Conservation (phyloP, 2,329 filamentous ascomycete genomes). For the Chrysosporium queenslandicum region DNA sequence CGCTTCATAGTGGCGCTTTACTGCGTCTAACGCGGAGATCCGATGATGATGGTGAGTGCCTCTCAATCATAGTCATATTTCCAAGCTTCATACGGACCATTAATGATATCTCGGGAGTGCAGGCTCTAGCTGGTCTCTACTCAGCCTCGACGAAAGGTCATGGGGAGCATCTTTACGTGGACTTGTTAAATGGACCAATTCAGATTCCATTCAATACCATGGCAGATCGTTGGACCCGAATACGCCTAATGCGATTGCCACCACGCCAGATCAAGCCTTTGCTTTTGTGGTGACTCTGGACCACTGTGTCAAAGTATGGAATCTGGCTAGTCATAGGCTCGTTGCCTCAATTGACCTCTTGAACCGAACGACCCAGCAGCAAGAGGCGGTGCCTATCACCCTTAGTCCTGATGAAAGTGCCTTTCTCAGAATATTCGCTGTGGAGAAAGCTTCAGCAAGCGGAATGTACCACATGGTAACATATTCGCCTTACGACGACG, state of each 20-base stretch:
- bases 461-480: constrained; percentile 58
- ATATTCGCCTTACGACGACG: constrained; percentile 76
- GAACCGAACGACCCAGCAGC: constrained; percentile 53
- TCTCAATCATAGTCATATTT: background rate
- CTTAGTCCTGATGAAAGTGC: constrained; percentile 71
- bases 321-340: constrained; percentile 68
- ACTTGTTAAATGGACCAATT: constrained; percentile 37
- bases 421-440: constrained; percentile 61
- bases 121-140: constrained; percentile 37
- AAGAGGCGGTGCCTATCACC: constrained; percentile 61
- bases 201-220: constrained; percentile 35
- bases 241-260: constrained; percentile 36
- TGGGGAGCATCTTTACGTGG: constrained; percentile 42
- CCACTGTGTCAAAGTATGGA: constrained; percentile 83
- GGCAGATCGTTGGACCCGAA: constrained; percentile 36
- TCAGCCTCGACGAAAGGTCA: constrained; percentile 40
- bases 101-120: constrained; percentile 15
- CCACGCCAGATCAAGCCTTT: constrained; percentile 39
- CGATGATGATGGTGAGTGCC: constrained; percentile 41
- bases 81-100: background rate
- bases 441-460: constrained; percentile 38
- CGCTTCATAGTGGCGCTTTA: constrained; percentile 42
- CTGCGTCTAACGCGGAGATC: constrained; percentile 58
- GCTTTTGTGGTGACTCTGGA: constrained; percentile 79
- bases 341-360: constrained; percentile 69